Evolutionary conservation across 202 grass and related monocot species (phyloP), one percentile per base, ranked within the genome.

Genomic region (Zoysia matrella): DNA sequence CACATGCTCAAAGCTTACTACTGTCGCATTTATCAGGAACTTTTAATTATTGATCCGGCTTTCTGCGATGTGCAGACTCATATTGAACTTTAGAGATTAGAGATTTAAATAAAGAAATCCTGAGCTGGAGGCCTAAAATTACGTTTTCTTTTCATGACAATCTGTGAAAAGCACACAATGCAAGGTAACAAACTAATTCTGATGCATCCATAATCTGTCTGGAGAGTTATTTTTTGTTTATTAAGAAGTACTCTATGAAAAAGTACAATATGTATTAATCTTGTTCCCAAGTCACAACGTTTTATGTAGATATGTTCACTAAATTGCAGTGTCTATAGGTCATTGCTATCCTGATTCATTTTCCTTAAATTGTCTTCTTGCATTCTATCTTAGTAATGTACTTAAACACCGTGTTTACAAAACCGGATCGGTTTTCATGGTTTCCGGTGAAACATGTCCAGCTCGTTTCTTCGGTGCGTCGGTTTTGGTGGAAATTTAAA

Each of bases 111-210:
- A 36, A 36, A 36, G 52, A 47, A 79, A 62, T 54, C 52, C 73
- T 53, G 16, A 43, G 22, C 53, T 47, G n/a, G n/a, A 48, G 60
- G 57, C 16, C 56, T 52, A 62, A 14, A 74, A 55, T 8, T 53
- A n/a, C 52, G 50, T 53, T 63, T 42, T 74, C 9, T 72, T 81
- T 81, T 48, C 44, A 2, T 72, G 48, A 50, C 7, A 42, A 22
- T 51, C 15, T 13, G 45, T 68, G 12, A 8, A 46, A n/a, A 74
- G 39, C 46, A 47, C 69, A 83, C 56, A 53, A 47, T 14, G 41
- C 7, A 69, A 74, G 80, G 44, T 57, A 54, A 77, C 49, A 83
- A 67, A 72, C 70, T 82, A 77, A 77, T 82, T 88, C 52, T 50
- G 51, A 79, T 61, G 5, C 68, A 79, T 41, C 67, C n/a, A 44